Evolutionary conservation across 805 yeast genomes (phyloP).

Genomic region (Wickerhamiella azymoides): DNA sequence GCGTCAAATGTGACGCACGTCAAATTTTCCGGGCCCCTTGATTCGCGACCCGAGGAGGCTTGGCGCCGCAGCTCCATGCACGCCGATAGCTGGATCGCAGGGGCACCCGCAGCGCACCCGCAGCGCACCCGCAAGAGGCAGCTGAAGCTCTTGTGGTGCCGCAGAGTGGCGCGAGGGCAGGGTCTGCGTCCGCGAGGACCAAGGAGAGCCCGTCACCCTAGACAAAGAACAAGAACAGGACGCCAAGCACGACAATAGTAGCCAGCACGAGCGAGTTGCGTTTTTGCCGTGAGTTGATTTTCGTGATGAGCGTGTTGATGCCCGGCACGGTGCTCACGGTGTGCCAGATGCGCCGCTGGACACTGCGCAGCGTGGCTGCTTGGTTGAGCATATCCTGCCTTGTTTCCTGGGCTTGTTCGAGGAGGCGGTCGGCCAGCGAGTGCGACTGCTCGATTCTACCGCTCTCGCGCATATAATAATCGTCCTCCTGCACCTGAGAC

Average conservation of each 20-base stretch:
- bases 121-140: too few species aligned
- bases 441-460: constrained; percentile 60
- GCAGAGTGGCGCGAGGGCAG: too few species aligned
- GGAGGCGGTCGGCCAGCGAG: constrained; percentile 59
- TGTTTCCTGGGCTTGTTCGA: constrained; percentile 78
- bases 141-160: too few species aligned
- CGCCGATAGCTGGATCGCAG: constrained; percentile 19
- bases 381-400: constrained; percentile 74
- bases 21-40: too few species aligned
- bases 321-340: constrained; percentile 70
- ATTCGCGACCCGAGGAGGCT: too few species aligned
- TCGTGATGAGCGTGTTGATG: constrained; percentile 53
- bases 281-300: constrained; percentile 77
- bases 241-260: constrained; percentile 54
- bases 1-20: too few species aligned
- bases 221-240: constrained; percentile 49
- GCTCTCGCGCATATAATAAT: constrained; percentile 67
- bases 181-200: too few species aligned
- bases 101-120: too few species aligned
- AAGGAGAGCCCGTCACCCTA: constrained; percentile 8
- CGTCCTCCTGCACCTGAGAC: constrained; percentile 35
- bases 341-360: constrained; percentile 48
- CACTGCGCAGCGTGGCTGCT: constrained; percentile 44
- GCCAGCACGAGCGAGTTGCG: constrained; percentile 82
- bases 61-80: too few species aligned